These are phyloP conservation scores for Xylaria multiplex DNA, from an alignment of 2,329 filamentous ascomycete species.

Conservation along the genomic window DNA sequence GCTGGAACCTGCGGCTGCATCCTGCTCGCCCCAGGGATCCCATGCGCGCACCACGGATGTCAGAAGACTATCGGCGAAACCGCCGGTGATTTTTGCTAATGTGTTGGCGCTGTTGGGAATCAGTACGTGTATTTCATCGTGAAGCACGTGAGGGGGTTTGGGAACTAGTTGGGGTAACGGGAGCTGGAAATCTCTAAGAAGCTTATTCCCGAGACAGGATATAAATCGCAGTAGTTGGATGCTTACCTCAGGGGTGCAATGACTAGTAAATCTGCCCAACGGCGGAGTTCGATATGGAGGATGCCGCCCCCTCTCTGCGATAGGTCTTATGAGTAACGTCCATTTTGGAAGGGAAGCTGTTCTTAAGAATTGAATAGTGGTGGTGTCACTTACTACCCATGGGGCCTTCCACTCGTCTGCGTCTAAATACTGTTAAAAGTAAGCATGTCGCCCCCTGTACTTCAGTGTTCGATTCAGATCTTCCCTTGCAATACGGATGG, in stretches of 20 bases:
- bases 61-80: constrained; percentile 81
- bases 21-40: constrained; percentile 76
- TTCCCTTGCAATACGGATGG: not conserved
- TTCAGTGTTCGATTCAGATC: not conserved
- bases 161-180: not conserved
- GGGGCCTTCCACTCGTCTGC: constrained; percentile 84
- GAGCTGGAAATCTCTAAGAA: not conserved
- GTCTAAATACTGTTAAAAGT: constrained; percentile 68
- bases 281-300: constrained; percentile 87
- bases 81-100: constrained; percentile 83
- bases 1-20: constrained; percentile 46
- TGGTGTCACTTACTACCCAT: constrained; percentile 64
- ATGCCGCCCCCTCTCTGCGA: constrained; percentile 74
- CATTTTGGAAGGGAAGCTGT: not conserved
- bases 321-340: constrained; percentile 17
- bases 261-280: constrained; percentile 80
- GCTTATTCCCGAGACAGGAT: not conserved
- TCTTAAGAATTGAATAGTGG: not conserved
- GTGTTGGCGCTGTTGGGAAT: constrained; percentile 74
- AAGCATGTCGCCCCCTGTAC: constrained; percentile 13
- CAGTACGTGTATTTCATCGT: not conserved
- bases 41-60: constrained; percentile 82
- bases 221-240: not conserved
- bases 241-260: constrained; percentile 72
- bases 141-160: not conserved